Evolutionary conservation across 2,329 filamentous ascomycete genomes (phyloP), one percentile per base, ranked within the genome.

Genomic region (Huntiella moniliformis): DNA sequence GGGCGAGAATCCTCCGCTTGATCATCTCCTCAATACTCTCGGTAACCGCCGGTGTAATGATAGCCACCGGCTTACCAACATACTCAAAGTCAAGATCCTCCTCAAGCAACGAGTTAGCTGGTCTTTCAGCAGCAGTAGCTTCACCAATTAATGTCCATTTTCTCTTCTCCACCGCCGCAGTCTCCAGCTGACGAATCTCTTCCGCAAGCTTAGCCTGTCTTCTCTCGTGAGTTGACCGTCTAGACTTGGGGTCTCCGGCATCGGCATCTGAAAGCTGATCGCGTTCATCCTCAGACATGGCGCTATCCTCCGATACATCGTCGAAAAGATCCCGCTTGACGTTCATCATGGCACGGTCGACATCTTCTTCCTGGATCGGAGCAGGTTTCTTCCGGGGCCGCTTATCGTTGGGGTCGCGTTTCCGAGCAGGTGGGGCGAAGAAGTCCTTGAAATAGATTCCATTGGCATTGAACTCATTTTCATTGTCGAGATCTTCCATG

Each of bases 21-120:
- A 98, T 87, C 49, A 98, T 73, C 32, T 83, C 80, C 62, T 98
- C 91, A 48, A 98, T 92, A 54, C 79, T 78, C 60, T 95, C 87
- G 45, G 78, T 92, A 36, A 92, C 71, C 60, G 95, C 87, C 37
- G 83, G 79, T 0, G 91, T 96, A 58, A 95, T 86, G 50, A 96
- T 82, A 1, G 88, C 85, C 1, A 96, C 81, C 0, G 91, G 88
- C 60, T 96, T 98, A 56, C 91, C 91, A 16, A 84, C 77, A 55
- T 92, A 78, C 63, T 98, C 91, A 57, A 96, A 98, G 53, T 96
- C 88, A 18, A 98, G 72, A 55, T 96, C 86, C 63, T 96, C 77
- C 58, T 96, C 87, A 1, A 98, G 74, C 2, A 98, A 71, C 1
- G 88, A 95, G 65, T 98, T 96, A 45, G 85, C 59, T 0, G 91